Base-by-base conservation (phyloP, 495 filamentous ascomycete genomes). In the Sphaerosporella brunnea region DNA sequence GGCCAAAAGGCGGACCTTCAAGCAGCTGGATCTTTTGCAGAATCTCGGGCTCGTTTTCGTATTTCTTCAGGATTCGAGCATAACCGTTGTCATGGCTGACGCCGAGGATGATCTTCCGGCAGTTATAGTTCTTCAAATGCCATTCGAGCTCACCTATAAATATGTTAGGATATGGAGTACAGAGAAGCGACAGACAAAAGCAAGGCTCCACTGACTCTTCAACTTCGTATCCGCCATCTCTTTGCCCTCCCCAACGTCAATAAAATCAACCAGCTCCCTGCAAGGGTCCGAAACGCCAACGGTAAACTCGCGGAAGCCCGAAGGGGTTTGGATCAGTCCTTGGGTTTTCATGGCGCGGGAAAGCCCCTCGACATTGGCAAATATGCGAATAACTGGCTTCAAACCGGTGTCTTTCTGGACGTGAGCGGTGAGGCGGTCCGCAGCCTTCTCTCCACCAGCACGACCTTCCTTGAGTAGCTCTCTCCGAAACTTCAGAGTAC, bases 71-170 rank as follows among this genome's bases (percentile, higher is more conserved):
- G 8, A 57, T 37, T 13, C 56, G 47, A 36, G 56, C 56, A 38
- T 59, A 59, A 32, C 56, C 56, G 44, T 59, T 59, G 51, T 59
- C 56, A 39, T 59, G 56, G 43, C 55, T 59, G 21, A 52, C 56
- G 47, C 55, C 56, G 43, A 59, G 55, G 32, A 59, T 47, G 56
- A 59, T 52, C 39, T 47, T 49, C 35, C 51, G 36, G 46, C 56
- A 59, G 35, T 59, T 59, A 51, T 58, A 58, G 45, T 59, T 59
- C 43, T 59, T 42, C 41, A 59, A 38, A 43, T 59, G 51, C 54
- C 54, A 59, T 32, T 41, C 56, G 21, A 59, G 51, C 39, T 59
- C 56, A 45, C 55, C 56, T 59, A 11, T 16, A 21, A 9, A 20
- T 1, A n/a, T n/a, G n/a, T n/a, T n/a, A n/a, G n/a, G n/a, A n/a